Evolutionary conservation across 2,329 filamentous ascomycete species (phyloP).

Genomic region (Colletotrichum melonis): DNA sequence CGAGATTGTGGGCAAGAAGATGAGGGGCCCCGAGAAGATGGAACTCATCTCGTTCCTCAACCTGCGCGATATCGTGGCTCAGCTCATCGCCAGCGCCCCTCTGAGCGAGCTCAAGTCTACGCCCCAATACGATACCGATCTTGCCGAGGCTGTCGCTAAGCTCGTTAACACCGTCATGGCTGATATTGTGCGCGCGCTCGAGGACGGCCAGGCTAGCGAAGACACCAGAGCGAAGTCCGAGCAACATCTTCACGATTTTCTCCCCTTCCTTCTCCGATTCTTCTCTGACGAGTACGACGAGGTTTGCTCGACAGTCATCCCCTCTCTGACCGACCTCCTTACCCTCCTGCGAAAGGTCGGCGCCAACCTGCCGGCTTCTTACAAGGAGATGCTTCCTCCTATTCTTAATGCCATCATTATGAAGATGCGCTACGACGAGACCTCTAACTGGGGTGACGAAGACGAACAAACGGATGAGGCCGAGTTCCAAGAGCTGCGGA

Average conservation of each 20-base stretch:
- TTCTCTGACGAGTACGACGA: slow-evolving; percentile 99
- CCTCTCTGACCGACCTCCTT: slow-evolving; percentile 90
- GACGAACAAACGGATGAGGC: slow-evolving; percentile 97
- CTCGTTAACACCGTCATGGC: slow-evolving; percentile 90
- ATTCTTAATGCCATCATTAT: slow-evolving; percentile 91
- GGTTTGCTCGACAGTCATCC: slow-evolving; percentile 95
- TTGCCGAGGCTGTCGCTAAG: slow-evolving; percentile 94
- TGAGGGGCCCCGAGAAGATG: slow-evolving; percentile 93
- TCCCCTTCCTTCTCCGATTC: slow-evolving; percentile 90
- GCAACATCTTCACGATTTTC: slow-evolving; percentile 82
- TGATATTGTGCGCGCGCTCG: slow-evolving; percentile 88
- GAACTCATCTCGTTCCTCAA: slow-evolving; percentile 94
- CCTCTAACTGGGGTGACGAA: slow-evolving; percentile 90
- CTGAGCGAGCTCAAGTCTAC: slow-evolving; percentile 83
- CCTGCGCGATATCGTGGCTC: slow-evolving; percentile 83
- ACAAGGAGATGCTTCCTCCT: slow-evolving; percentile 84
- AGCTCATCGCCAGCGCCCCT: slow-evolving; percentile 86
- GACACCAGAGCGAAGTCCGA: slow-evolving; percentile 80
- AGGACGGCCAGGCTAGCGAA: slow-evolving; percentile 71
- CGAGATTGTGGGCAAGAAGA: slow-evolving; percentile 97
- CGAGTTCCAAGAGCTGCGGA: slow-evolving; percentile 94
- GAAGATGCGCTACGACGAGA: slow-evolving; percentile 99
- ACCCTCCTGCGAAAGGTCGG: slow-evolving; percentile 88
- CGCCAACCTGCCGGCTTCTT: slow-evolving; percentile 73
- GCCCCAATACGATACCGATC: slow-evolving; percentile 91